Evolutionary conservation across 1,139 yeast species (phyloP).

Genomic region (Barnettozyma hawaiiensis): DNA sequence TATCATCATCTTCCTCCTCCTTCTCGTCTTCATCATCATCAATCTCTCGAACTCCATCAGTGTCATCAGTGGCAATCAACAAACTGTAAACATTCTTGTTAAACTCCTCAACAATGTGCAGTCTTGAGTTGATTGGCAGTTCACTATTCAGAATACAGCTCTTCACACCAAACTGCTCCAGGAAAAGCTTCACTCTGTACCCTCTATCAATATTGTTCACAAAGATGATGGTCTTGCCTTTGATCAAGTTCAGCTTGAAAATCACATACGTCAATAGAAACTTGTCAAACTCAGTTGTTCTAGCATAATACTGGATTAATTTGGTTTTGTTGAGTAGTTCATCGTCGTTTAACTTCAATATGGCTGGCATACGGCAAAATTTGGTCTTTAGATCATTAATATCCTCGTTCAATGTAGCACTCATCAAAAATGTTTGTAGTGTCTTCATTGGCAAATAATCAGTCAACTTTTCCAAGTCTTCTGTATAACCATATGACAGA

Average conservation of each 20-base stretch:
- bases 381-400: conserved; percentile 66
- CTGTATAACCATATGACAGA: conserved; percentile 84
- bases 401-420: conserved; percentile 92
- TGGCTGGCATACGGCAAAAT: conserved; percentile 84
- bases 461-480: conserved; percentile 67
- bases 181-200: conserved; percentile 79
- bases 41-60: conserved; percentile 52
- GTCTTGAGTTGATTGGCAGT: conserved; percentile 85
- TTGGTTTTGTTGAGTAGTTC: conserved; percentile 48
- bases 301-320: conserved; percentile 80
- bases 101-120: conserved; percentile 93
- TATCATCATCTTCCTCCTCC: conserved; percentile 25
- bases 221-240: conserved; percentile 87
- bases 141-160: conserved; percentile 89
- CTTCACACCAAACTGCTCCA: conserved; percentile 92
- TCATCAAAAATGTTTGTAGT: conserved; percentile 89
- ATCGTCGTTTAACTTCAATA: conserved; percentile 71
- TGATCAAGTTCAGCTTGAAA: conserved; percentile 79
- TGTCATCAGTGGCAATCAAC: conserved; percentile 93
- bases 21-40: conserved; percentile 42
- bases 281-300: conserved; percentile 85
- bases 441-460: conserved; percentile 63
- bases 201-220: conserved; percentile 96
- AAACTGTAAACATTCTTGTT: conserved; percentile 84
- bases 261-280: conserved; percentile 87